Conservation (phyloP, 164 flowering plant species). For the Umbilicus rupestris region DNA sequence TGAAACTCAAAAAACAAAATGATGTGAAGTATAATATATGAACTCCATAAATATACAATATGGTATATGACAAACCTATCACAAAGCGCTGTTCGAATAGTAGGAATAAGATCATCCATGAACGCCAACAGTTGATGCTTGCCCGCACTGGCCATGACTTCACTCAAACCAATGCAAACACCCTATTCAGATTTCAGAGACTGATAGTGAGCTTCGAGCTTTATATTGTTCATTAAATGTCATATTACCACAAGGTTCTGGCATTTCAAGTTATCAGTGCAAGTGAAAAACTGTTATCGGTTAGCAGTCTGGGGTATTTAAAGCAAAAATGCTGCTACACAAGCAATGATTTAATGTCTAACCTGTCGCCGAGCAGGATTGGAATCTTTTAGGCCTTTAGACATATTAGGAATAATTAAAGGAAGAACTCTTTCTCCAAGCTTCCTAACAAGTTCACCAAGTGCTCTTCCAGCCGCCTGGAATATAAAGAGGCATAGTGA, state of each 20-base stretch:
- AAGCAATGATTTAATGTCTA: slow-evolving; percentile 14
- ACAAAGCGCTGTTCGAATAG: slow-evolving; percentile 95
- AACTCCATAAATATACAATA: not conserved
- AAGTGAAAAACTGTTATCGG: not conserved
- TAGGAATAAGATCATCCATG: slow-evolving; percentile 93
- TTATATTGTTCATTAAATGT: not conserved
- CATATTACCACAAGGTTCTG: not conserved
- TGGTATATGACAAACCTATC: slow-evolving; percentile 51
- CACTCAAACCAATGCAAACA: slow-evolving; percentile 96
- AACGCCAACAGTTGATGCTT: slow-evolving; percentile 78
- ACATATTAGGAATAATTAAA: slow-evolving; percentile 75
- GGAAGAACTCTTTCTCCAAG: slow-evolving; percentile 99
- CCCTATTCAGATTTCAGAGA: slow-evolving; percentile 46
- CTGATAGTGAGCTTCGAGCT: not conserved
- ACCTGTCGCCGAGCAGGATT: slow-evolving; percentile 86
- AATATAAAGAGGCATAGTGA: not conserved
- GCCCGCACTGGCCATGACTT: slow-evolving; percentile 97
- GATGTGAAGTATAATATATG: too few species aligned
- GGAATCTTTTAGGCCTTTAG: slow-evolving; percentile 69
- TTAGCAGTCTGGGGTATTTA: not conserved
- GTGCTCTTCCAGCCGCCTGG: slow-evolving; percentile 90
- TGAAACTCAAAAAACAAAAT: not conserved
- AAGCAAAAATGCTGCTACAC: not conserved
- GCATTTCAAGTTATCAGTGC: not conserved
- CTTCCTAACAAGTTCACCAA: slow-evolving; percentile 97